Percentiles rank a stretch among this genome's conserved stretches.
Conservation (phyloP, 192 early-diverging fungal genomes). For the Tieghemiomyces parasiticus region DNA sequence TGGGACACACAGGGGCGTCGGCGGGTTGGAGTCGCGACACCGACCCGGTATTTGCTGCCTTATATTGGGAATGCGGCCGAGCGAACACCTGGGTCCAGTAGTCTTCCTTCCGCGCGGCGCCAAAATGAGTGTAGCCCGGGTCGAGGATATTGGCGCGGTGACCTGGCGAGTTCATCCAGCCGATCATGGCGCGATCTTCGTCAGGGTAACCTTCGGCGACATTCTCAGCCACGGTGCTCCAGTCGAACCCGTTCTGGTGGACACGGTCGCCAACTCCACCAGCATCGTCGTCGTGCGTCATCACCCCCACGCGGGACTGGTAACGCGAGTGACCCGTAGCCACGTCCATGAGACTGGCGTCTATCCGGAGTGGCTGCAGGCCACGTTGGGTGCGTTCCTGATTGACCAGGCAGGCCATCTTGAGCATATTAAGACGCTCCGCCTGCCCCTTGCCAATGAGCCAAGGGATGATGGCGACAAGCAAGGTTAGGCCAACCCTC, state of each 20-base stretch:
- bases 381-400: background rate
- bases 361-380: background rate
- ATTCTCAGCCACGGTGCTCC: constrained; percentile 25
- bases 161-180: constrained; percentile 30
- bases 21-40: too few species aligned
- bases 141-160: constrained; percentile 32
- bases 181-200: constrained; percentile 13
- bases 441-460: too few species aligned
- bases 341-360: background rate
- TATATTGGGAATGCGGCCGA: too few species aligned
- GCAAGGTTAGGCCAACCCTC: too few species aligned
- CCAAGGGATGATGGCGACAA: too few species aligned
- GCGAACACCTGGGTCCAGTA: background rate
- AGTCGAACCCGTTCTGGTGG: constrained; percentile 11
- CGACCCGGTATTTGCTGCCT: too few species aligned
- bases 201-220: constrained; percentile 15
- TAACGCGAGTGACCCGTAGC: background rate
- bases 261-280: constrained; percentile 16
- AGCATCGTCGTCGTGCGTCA: background rate
- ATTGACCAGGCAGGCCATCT: background rate
- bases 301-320: background rate
- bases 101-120: constrained; percentile 14
- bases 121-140: constrained; percentile 25
- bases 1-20: too few species aligned
- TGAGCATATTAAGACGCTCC: background rate